phyloP scores from a whole-genome alignment of 2,329 filamentous ascomycete species.

The Colletotrichum brevisporum region DNA sequence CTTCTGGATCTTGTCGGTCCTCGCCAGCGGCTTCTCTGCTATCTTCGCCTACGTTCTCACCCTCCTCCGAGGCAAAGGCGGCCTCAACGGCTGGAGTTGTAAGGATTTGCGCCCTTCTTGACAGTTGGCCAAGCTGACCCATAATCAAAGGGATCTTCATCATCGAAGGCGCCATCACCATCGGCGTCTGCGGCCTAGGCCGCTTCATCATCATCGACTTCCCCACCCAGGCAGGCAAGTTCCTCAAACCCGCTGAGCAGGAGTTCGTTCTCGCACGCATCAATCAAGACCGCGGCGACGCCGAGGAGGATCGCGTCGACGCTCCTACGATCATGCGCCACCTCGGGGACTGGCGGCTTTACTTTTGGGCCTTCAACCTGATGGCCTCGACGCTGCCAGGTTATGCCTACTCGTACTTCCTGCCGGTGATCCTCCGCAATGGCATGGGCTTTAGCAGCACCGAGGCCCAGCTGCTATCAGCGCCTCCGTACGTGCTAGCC shows the following conservation, averaged over 20 bases:
- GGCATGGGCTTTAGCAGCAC: conserved; percentile 53
- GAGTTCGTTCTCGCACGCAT: conserved; percentile 51
- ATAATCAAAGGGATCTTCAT: conserved; percentile 38
- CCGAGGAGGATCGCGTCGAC: conserved; percentile 46
- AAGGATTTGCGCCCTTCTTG: conserved; percentile 3
- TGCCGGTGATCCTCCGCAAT: conserved; percentile 52
- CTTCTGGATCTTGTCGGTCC: conserved; percentile 36
- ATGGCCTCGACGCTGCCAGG: conserved; percentile 49
- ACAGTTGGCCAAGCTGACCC: not conserved
- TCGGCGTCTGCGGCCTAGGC: conserved; percentile 45
- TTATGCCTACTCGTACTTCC: conserved; percentile 53
- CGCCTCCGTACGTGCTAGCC: conserved; percentile 44
- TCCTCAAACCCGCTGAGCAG: conserved; percentile 43
- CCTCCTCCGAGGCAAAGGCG: conserved; percentile 17
- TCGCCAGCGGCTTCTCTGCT: conserved; percentile 35
- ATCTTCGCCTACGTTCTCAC: conserved; percentile 41
- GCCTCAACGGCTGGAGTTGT: conserved; percentile 37
- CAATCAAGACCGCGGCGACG: conserved; percentile 43
- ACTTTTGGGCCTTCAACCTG: conserved; percentile 52
- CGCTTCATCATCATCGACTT: conserved; percentile 44
- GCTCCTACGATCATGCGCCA: conserved; percentile 45
- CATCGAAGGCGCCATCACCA: conserved; percentile 45
- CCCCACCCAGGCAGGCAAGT: conserved; percentile 42
- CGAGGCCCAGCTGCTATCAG: conserved; percentile 46
- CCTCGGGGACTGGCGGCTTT: conserved; percentile 52